Evolutionary conservation across 495 filamentous ascomycete genomes (phyloP).

Genomic region (Hyaloscypha variabilis): DNA sequence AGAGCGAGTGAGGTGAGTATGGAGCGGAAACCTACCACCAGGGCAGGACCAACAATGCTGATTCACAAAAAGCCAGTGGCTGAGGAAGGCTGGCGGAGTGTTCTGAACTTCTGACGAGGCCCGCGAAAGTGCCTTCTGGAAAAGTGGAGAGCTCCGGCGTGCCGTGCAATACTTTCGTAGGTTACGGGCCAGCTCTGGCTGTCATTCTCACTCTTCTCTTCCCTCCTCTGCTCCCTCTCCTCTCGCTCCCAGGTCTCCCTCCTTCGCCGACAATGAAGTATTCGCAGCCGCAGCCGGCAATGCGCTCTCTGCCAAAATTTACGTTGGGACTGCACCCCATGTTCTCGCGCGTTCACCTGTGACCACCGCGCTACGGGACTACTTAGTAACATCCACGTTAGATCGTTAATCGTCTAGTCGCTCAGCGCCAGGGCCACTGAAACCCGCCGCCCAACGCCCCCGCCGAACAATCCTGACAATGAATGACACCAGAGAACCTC

Average conservation of each 20-base stretch:
- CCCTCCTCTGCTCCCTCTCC: too few species aligned
- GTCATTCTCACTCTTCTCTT: too few species aligned
- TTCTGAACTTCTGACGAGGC: not conserved
- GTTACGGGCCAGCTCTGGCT: not conserved
- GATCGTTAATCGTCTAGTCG: not conserved
- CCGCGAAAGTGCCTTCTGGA: not conserved
- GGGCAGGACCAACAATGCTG: not conserved
- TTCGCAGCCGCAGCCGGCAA: not conserved
- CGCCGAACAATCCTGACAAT: not conserved
- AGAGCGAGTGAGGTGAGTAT: not conserved
- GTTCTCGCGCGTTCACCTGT: too few species aligned
- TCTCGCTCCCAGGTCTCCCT: too few species aligned
- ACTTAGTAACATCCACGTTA: not conserved
- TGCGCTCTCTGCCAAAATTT: not conserved
- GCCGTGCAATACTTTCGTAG: not conserved
- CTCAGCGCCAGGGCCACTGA: not conserved
- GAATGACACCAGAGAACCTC: not conserved
- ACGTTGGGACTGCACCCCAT: not conserved
- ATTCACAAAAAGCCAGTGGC: not conserved
- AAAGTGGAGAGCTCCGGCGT: slow-evolving; percentile 2
- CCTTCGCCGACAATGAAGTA: not conserved
- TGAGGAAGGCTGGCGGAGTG: not conserved
- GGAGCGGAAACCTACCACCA: not conserved
- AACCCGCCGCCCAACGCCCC: not conserved
- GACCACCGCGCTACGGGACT: not conserved